Conservation (phyloP, 2,329 filamentous ascomycete species). For the Colletotrichum melonis region DNA sequence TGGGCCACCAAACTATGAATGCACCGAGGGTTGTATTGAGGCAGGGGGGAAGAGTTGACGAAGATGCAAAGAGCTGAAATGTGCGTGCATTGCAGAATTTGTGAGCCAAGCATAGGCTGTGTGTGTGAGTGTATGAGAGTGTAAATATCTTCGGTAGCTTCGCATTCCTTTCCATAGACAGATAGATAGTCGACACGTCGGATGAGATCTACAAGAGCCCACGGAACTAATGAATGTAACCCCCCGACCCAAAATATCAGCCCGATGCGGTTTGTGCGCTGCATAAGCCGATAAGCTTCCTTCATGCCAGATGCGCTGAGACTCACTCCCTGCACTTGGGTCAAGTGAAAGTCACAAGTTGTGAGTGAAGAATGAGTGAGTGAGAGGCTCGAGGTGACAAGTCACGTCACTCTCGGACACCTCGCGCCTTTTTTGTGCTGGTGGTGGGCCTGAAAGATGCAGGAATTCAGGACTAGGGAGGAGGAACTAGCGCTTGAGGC, state of each 20-base stretch:
- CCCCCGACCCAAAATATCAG: background rate
- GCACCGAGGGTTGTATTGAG: background rate
- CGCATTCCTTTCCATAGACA: background rate
- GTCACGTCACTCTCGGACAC: background rate
- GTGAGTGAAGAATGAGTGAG: background rate
- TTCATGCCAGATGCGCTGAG: background rate
- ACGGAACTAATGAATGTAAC: background rate
- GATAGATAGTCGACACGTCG: background rate
- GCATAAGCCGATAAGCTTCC: background rate
- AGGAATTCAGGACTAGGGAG: background rate
- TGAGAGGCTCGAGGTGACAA: background rate
- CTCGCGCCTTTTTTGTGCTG: background rate
- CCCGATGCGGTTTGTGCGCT: background rate
- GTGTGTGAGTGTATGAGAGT: background rate
- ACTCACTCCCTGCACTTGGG: background rate
- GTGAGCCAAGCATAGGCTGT: background rate
- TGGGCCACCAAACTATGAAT: background rate
- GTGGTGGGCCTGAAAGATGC: conserved; percentile 8
- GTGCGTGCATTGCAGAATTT: background rate
- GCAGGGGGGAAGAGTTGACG: background rate
- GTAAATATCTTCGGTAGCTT: background rate
- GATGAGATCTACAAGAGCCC: background rate
- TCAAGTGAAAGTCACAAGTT: no score
- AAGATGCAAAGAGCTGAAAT: background rate
- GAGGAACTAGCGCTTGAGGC: conserved; percentile 26